phyloP scores from a whole-genome alignment of 2,329 filamentous ascomycete genomes.

The Cadophora sp. region DNA sequence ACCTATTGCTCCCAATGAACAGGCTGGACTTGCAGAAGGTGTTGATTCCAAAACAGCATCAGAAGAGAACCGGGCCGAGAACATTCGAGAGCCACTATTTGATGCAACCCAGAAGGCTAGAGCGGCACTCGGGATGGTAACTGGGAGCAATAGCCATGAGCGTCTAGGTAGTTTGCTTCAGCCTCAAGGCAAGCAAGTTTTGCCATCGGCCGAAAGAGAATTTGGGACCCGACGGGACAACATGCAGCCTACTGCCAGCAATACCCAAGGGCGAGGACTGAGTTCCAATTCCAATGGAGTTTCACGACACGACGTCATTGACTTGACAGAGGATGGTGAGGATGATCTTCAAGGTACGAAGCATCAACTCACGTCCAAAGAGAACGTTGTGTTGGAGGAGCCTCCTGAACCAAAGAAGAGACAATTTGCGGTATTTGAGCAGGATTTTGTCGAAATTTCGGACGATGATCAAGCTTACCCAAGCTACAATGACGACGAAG shows the following conservation, averaged over 20 bases:
- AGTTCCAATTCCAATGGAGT: no score
- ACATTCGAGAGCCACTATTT: no score
- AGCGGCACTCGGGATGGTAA: no score
- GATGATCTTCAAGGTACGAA: background rate
- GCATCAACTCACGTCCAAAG: background rate
- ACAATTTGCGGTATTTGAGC: background rate
- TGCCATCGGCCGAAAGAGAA: background rate
- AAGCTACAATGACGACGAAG: background rate
- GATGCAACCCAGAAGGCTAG: no score
- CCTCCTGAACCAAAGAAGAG: background rate
- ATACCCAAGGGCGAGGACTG: background rate
- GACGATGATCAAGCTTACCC: background rate
- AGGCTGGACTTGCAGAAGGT: no score
- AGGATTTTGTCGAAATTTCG: background rate
- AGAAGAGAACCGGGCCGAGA: no score
- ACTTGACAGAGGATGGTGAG: conserved; percentile 7
- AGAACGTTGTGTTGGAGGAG: background rate
- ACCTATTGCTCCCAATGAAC: no score
- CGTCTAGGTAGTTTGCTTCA: no score
- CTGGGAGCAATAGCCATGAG: no score
- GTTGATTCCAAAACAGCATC: no score
- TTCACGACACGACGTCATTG: background rate
- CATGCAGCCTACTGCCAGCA: background rate
- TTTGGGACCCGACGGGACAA: background rate
- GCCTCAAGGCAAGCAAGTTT: background rate